Evolutionary conservation across 352 stramenopile genomes (phyloP).

Genomic region (Globisporangium heterothallicum): DNA sequence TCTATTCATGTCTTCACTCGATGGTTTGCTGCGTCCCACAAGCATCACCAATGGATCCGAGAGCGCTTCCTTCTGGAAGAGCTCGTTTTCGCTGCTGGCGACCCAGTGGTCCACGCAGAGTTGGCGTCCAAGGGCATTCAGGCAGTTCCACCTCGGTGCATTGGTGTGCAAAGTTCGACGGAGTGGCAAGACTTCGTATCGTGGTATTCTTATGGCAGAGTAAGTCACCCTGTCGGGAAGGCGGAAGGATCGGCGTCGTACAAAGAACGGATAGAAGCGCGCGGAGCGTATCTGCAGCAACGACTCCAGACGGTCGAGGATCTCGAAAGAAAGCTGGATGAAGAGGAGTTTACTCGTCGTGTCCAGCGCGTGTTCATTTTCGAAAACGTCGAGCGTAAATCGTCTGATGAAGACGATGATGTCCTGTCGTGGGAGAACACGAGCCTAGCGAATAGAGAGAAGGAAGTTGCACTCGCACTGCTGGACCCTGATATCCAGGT

Average conservation of each 20-base stretch:
- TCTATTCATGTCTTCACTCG: slow-evolving; percentile 42
- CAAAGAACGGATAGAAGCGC: slow-evolving; percentile 27
- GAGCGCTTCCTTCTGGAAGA: slow-evolving; percentile 56
- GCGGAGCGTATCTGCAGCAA: slow-evolving; percentile 29
- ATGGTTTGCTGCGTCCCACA: slow-evolving; percentile 44
- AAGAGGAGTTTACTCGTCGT: not conserved
- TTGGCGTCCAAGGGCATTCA: slow-evolving; percentile 23
- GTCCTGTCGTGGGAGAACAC: slow-evolving; percentile 35
- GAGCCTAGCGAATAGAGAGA: slow-evolving; percentile 30
- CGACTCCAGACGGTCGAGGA: slow-evolving; percentile 23
- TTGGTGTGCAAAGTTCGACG: slow-evolving; percentile 19
- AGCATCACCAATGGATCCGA: slow-evolving; percentile 39
- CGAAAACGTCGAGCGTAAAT: slow-evolving; percentile 31
- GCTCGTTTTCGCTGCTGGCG: slow-evolving; percentile 41
- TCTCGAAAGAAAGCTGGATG: slow-evolving; percentile 26
- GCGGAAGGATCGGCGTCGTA: slow-evolving; percentile 12
- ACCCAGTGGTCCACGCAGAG: slow-evolving; percentile 32
- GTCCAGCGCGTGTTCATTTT: slow-evolving; percentile 40
- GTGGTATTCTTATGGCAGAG: slow-evolving; percentile 49
- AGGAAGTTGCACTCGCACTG: slow-evolving; percentile 49
- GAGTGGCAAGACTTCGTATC: slow-evolving; percentile 41
- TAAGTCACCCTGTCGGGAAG: not conserved
- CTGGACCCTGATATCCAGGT: slow-evolving; percentile 54
- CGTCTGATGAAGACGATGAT: slow-evolving; percentile 22
- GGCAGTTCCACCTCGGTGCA: slow-evolving; percentile 18